Base-by-base conservation (phyloP, 1,139 yeast genomes). In the Suhomyces kunorum region DNA sequence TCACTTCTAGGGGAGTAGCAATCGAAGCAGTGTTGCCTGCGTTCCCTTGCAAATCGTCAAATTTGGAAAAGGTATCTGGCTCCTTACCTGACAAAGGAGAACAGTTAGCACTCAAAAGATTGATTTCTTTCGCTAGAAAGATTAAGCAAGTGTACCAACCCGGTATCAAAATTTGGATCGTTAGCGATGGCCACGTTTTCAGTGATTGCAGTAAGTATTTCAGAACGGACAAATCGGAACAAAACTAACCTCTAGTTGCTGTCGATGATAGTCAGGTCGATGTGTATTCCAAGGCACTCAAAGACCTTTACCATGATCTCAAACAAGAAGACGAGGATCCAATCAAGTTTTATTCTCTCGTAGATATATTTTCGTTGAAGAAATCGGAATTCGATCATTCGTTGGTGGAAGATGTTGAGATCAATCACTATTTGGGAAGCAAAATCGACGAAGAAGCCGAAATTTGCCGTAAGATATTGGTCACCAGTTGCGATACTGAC, bases 171-270 rank as follows among this genome's bases (percentile, higher is more conserved):
- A 56, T 78, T 31, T 74, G 74, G 70, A 77, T 80, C 53, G 82
- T 80, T 18, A 75, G 81, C 54, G 85, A 80, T 50, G 84, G 85
- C 0, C 85, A 80, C 54, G 85, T 80, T 8, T 80, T 80, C 58
- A 76, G 82, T 46, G 85, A 80, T 56, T 80, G 84, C 58, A 77
- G 74, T 54, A 76, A 13, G 55, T 51, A 44, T 39, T n/a, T 6
- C 11, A 9, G 30, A 9, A 8, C 13, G 8, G 22, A 16, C 15
- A 6, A 24, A 5, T 7, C 6, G 6, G 22, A 5, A 5, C 4
- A 29, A 25, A 48, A 51, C 55, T 51, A 49, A 53, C 54, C 19
- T n/a, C 12, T 38, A 54, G 56, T 66, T 49, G 71, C 67, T 1
- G 75, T 70, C 19, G 81, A 78, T 54, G 85, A 80, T 52, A 66